A percentile compares a stretch with the other conserved stretches of the same genome.
These are phyloP conservation scores for Mucor mucedo DNA, from an alignment of 371 early-diverging fungal species.

Conservation along the genomic window DNA sequence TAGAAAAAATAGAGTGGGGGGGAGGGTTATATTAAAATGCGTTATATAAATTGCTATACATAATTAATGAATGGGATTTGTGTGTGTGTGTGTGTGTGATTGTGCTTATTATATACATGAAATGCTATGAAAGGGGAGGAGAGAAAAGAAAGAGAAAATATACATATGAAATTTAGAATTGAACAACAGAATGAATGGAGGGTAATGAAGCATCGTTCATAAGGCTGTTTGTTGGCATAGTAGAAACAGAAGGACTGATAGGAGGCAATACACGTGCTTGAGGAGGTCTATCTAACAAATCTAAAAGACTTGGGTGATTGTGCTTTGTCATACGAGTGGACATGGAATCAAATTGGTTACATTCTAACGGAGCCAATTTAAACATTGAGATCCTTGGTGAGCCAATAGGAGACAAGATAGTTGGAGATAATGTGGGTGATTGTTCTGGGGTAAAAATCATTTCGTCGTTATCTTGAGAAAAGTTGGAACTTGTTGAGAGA, in stretches of 20 bases:
- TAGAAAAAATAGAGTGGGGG: neutral
- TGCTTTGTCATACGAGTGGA: neutral
- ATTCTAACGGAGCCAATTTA: constrained; percentile 39
- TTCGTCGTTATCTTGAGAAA: constrained; percentile 47
- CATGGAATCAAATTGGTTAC: constrained; percentile 26
- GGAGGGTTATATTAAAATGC: constrained; percentile 8
- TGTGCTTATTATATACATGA: constrained; percentile 4
- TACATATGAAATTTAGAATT: constrained; percentile 16
- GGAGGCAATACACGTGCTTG: constrained; percentile 57
- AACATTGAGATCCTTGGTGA: constrained; percentile 26
- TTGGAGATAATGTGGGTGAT: constrained; percentile 43
- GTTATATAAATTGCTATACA: constrained; percentile 12
- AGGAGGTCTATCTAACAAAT: constrained; percentile 51
- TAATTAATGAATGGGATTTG: neutral
- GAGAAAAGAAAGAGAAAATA: neutral
- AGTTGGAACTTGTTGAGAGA: constrained; percentile 37
- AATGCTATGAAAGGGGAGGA: neutral
- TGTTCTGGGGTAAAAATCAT: constrained; percentile 47
- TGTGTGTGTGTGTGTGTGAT: neutral
- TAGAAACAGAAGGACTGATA: constrained; percentile 22
- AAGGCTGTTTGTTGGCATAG: constrained; percentile 4
- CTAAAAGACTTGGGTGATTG: constrained; percentile 30
- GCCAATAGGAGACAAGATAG: constrained; percentile 29
- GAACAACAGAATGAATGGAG: constrained; percentile 32
- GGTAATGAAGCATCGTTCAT: constrained; percentile 20